Conservation (phyloP, 192 early-diverging fungal species). For the Backusella psychrophila region DNA sequence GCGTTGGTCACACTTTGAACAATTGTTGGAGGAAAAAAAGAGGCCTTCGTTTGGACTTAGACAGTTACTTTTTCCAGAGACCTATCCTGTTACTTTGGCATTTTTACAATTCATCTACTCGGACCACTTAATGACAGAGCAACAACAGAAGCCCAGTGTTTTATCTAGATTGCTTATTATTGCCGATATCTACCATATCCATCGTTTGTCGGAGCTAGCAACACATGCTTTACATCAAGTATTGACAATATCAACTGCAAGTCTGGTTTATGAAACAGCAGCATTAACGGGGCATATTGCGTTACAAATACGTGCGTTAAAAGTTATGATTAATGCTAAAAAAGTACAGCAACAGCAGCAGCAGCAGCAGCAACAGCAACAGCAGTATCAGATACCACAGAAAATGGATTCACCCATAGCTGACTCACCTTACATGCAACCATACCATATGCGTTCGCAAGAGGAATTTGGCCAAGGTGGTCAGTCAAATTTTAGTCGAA, state of each 20-base stretch:
- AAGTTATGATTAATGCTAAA: slow-evolving; percentile 51
- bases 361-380: slow-evolving; percentile 31
- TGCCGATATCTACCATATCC: slow-evolving; percentile 55
- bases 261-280: slow-evolving; percentile 61
- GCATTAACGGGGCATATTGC: slow-evolving; percentile 57
- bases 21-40: slow-evolving; percentile 23
- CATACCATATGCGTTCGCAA: background rate
- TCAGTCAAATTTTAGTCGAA: background rate
- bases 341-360: slow-evolving; percentile 44
- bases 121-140: slow-evolving; percentile 55
- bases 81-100: slow-evolving; percentile 22
- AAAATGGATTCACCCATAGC: background rate
- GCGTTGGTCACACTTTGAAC: slow-evolving; percentile 54
- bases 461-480: background rate
- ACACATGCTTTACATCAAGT: slow-evolving; percentile 59
- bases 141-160: slow-evolving; percentile 60
- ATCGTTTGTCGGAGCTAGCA: slow-evolving; percentile 49
- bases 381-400: background rate
- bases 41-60: slow-evolving; percentile 17
- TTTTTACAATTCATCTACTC: slow-evolving; percentile 36
- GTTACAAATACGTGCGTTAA: slow-evolving; percentile 57
- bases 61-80: slow-evolving; percentile 29
- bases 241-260: slow-evolving; percentile 58
- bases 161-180: slow-evolving; percentile 58
- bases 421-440: background rate